Evolutionary conservation across 2,329 filamentous ascomycete species (phyloP).

Genomic region (Colletotrichum melonis): DNA sequence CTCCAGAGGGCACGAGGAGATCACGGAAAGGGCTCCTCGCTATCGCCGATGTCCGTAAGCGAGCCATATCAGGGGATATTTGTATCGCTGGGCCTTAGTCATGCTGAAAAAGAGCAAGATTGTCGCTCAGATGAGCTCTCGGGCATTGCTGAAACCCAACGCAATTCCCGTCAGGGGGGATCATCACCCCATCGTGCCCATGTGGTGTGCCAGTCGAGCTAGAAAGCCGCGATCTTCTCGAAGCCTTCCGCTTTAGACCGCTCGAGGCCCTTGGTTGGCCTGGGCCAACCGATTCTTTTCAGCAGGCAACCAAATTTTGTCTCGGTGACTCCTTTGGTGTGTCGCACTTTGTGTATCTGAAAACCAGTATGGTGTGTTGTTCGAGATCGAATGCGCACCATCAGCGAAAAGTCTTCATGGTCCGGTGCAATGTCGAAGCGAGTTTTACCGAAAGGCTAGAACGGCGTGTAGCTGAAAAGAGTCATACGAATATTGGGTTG

Average conservation of each 20-base stretch:
- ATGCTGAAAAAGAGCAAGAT: background rate
- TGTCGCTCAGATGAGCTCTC: conserved; percentile 25
- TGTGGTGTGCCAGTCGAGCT: conserved; percentile 4
- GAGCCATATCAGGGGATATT: background rate
- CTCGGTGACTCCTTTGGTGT: conserved; percentile 30
- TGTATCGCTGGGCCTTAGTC: conserved; percentile 11
- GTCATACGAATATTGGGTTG: background rate
- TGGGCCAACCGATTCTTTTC: conserved; percentile 10
- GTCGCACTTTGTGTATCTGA: background rate
- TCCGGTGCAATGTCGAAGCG: background rate
- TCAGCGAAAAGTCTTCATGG: conserved; percentile 7
- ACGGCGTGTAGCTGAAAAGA: background rate
- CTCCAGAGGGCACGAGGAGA: background rate
- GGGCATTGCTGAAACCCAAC: conserved; percentile 31
- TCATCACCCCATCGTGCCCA: conserved; percentile 5
- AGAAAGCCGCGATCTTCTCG: conserved; percentile 28
- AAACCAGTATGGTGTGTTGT: background rate
- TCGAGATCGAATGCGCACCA: background rate
- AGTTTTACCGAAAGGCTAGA: background rate
- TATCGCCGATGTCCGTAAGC: background rate
- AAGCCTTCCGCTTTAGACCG: conserved; percentile 29
- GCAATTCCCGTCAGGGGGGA: conserved; percentile 6
- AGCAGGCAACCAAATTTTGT: conserved; percentile 14
- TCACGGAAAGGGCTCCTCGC: background rate
- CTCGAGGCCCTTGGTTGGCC: conserved; percentile 17